phyloP scores from a whole-genome alignment of 2,329 filamentous ascomycete species.

The Aspergillus pseudoviridinutans region DNA sequence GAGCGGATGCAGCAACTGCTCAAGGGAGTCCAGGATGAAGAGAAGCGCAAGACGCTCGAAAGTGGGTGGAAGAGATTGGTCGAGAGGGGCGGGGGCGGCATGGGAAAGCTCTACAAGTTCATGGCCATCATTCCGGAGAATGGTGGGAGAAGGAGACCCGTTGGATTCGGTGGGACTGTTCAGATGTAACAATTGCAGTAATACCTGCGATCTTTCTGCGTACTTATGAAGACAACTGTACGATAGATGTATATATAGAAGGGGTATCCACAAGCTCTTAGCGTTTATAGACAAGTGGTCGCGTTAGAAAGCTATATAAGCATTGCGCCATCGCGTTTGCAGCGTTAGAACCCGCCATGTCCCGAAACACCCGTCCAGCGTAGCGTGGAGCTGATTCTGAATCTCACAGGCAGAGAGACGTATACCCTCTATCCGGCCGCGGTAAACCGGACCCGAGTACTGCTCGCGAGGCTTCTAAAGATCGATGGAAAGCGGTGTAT shows the following conservation, averaged over 20 bases:
- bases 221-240: constrained; percentile 4
- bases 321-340: background rate
- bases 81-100: constrained; percentile 76
- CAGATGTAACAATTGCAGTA: constrained; percentile 7
- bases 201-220: constrained; percentile 7
- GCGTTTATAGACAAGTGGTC: background rate
- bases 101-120: constrained; percentile 93
- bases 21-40: constrained; percentile 46
- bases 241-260: constrained; percentile 1
- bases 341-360: background rate
- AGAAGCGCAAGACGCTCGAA: constrained; percentile 60
- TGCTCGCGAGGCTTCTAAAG: background rate
- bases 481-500: background rate
- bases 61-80: constrained; percentile 76
- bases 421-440: no score
- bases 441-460: background rate
- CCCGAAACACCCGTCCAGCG: background rate
- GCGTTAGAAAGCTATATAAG: background rate
- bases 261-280: background rate
- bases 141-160: constrained; percentile 67
- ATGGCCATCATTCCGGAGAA: constrained; percentile 86
- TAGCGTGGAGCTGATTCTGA: background rate
- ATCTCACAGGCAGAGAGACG: background rate
- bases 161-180: constrained; percentile 79
- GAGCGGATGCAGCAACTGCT: constrained; percentile 69